Evolutionary conservation across 106 monocot species (phyloP).

Genomic region (Gastrodia elata): DNA sequence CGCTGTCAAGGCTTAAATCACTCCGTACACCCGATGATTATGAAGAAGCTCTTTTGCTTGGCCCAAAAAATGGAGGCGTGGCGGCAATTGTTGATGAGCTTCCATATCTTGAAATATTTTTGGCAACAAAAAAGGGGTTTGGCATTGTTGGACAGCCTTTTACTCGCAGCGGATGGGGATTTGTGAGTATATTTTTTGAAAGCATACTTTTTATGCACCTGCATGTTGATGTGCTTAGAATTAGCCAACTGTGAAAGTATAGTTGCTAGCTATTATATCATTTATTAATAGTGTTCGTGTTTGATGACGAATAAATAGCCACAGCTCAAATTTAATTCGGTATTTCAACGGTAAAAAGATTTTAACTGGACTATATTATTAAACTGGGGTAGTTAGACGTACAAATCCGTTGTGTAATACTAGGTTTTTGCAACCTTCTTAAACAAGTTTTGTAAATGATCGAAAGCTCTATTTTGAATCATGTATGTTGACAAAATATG

Average conservation of each 20-base stretch:
- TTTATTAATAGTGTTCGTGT: neutral
- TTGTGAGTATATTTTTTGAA: constrained; percentile 46
- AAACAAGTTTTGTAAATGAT: too few species aligned
- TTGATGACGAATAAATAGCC: neutral
- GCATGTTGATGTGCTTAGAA: neutral
- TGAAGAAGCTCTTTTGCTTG: constrained; percentile 24
- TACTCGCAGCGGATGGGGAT: constrained; percentile 80
- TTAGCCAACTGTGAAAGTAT: neutral
- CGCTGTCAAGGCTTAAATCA: constrained; percentile 41
- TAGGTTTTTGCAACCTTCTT: too few species aligned
- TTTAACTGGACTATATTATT: too few species aligned
- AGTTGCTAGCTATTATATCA: neutral
- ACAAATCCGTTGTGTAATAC: too few species aligned
- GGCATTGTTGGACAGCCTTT: constrained; percentile 51
- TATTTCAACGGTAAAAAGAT: neutral
- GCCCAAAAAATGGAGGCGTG: constrained; percentile 67
- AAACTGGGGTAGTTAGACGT: neutral
- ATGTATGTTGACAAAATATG: too few species aligned
- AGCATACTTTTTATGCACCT: neutral
- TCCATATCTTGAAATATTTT: constrained; percentile 59
- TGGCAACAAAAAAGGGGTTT: constrained; percentile 36
- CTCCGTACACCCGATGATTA: constrained; percentile 39
- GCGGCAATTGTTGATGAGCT: constrained; percentile 80
- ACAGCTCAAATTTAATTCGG: neutral
- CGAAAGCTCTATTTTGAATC: too few species aligned